Base-by-base conservation (phyloP, 176 grass and related monocot genomes). In the Zoysia japonica region DNA sequence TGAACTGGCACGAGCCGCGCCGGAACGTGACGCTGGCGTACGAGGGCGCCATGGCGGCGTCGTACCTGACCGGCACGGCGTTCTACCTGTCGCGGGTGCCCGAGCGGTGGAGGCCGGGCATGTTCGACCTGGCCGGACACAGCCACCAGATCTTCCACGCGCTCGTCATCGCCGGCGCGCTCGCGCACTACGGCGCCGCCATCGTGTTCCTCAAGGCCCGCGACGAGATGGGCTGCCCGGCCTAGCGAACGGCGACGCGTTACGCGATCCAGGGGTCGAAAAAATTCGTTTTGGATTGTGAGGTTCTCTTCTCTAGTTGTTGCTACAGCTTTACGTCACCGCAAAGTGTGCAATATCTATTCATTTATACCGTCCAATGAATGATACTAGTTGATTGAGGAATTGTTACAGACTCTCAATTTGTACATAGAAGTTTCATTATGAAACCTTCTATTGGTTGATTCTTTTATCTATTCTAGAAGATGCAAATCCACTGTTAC, bases 61-160 rank as follows among this genome's bases (percentile, higher is more conserved):
- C 90, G 0, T 98, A 98, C 81, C 79, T 90, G 10, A 45, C 45
- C 3, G 96, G 96, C 55, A 88, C 96, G 1, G 84, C 67, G 0
- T 92, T 98, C 72, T 98, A 98, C 56, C 70, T 92, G 53, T 76
- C 83, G 10, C 81, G 96, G 40, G 82, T 95, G 65, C 96, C 96
- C 0, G 92, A 99, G 78, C 83, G 96, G 68, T 99, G 96, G 96
- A 68, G 63, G 50, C 92, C 96, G 3, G 90, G 96, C 5, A 65
- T 60, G 41, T 99, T 99, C 52, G 96, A 99, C 36, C 79, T 95
- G 17, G 79, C 87, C 41, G 96, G 96, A 0, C 96, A 99, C 56
- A 99, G 92, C 79, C 96, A 99, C 41, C 96, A 95, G 86, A 99
- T 99, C 68, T 99, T 99, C 47, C 92, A 95, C 70, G 75, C 88